Conservation (phyloP, 257 asterid genomes). For the Knoxia roxburghii region DNA sequence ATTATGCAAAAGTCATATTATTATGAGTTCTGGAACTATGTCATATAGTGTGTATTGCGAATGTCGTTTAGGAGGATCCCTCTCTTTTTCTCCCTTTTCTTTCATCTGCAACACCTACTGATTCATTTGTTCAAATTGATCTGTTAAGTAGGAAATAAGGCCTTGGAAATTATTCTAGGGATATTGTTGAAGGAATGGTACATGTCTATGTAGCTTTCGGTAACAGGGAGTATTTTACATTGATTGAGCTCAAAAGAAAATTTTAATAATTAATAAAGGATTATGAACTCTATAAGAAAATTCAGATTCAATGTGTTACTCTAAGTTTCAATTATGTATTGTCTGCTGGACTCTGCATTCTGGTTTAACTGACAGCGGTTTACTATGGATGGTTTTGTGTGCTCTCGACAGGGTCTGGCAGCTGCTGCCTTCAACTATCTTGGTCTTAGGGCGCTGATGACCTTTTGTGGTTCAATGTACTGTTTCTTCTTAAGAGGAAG, state of each 20-base stretch:
- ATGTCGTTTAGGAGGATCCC: background rate
- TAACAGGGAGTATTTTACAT: background rate
- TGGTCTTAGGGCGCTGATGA: conserved; percentile 64
- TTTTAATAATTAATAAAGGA: no score
- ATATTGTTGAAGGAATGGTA: background rate
- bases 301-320: background rate
- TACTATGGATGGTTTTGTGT: conserved; percentile 13
- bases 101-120: background rate
- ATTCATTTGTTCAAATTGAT: background rate
- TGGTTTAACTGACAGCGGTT: background rate
- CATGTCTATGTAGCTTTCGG: background rate
- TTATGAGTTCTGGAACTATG: background rate
- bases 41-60: background rate
- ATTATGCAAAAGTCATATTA: background rate
- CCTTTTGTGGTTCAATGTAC: conserved; percentile 88
- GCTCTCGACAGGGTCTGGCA: conserved; percentile 68
- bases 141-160: background rate
- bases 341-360: background rate
- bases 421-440: conserved; percentile 76
- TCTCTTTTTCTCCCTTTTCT: background rate
- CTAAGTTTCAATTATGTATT: background rate
- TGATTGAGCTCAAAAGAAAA: no score
- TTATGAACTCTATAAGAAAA: background rate
- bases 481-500: conserved; percentile 26
- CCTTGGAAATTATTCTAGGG: background rate